Evolutionary conservation across 75 land plant species (phyloP), one percentile per base, ranked within the genome.

Genomic region (Picea sitchensis): DNA sequence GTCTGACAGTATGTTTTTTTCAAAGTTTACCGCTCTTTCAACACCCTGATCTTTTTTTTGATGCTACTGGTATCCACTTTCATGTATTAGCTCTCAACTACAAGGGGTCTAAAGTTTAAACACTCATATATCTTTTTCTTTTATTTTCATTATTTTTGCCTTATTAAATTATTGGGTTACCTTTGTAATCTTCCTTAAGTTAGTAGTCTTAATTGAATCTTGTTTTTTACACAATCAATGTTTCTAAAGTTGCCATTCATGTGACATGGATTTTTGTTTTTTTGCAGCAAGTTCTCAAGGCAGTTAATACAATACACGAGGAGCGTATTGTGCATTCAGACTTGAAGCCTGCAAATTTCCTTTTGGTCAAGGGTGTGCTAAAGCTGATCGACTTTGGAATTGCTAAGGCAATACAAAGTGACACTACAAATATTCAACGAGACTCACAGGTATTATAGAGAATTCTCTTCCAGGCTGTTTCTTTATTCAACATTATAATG

Each of bases 381-480:
- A 98, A 98, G 81, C 88, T 98, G 62, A 98, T 98, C 59, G 96
- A 98, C 81, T 98, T 98, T 89, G 98, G 99, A 9, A 98, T 95
- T 79, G 99, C 99, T 0, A 98, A 98, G 73, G 94, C 98, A 23
- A 93, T 98, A 78, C 88, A 93, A 85, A 95, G 88, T 84, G 98
- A 98, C 78, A 98, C 99, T 61, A 98, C 99, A 32, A 93, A 95
- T 83, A 98, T 98, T 77, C 94, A 93, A 61, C 88, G 96, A 56
- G 98, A 98, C 79, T 78, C 95, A 44, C 99, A 96, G 98, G 98
- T 95, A 61, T 47, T 14, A 14, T 63, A 18, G 54, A 23, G 31
- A 59, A 14, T 5, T 44, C 15, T 38, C 30, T 78, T 63, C 75
- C 51, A 71, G 0, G 17, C 31, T 68, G 36, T 62, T 69, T 31